phyloP scores from a whole-genome alignment of 805 yeast species.

The Kodamaea neixiangensis region DNA sequence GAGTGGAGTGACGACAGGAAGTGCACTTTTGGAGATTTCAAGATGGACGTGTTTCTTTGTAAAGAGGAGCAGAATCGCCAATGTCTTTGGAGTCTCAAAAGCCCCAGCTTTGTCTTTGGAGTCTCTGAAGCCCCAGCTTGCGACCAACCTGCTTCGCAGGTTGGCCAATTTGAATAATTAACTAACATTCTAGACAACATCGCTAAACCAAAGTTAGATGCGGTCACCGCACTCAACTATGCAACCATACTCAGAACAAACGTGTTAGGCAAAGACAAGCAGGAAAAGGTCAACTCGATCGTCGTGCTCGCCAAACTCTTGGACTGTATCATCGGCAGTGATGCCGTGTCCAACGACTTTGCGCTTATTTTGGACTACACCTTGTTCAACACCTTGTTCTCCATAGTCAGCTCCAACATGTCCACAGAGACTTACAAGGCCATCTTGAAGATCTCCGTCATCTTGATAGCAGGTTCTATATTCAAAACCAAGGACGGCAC shows the following conservation, averaged over 20 bases:
- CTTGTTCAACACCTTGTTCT: slow-evolving; percentile 42
- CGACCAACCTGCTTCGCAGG: too few species aligned
- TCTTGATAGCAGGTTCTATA: slow-evolving; percentile 46
- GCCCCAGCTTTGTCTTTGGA: too few species aligned
- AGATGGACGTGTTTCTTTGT: too few species aligned
- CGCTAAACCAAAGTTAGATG: slow-evolving; percentile 33
- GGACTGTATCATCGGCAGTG: slow-evolving; percentile 42
- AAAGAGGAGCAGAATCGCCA: too few species aligned
- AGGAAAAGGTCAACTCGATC: slow-evolving; percentile 54
- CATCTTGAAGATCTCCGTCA: slow-evolving; percentile 43
- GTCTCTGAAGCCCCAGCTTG: too few species aligned
- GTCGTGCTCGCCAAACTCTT: slow-evolving; percentile 55
- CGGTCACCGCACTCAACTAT: slow-evolving; percentile 33
- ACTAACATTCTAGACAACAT: slow-evolving; percentile 21
- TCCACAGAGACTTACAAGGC: slow-evolving; percentile 48
- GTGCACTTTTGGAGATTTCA: neutral
- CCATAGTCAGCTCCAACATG: slow-evolving; percentile 43
- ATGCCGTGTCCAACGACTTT: slow-evolving; percentile 41
- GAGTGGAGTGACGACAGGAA: neutral
- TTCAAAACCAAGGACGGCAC: slow-evolving; percentile 38
- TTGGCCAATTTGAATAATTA: neutral
- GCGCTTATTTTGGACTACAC: slow-evolving; percentile 38
- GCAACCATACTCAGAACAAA: slow-evolving; percentile 40
- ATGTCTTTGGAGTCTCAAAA: too few species aligned
- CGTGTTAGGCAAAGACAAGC: slow-evolving; percentile 48